Conservation (phyloP, 768 basidiomycete species). For the Cystobasidium tubakii region DNA sequence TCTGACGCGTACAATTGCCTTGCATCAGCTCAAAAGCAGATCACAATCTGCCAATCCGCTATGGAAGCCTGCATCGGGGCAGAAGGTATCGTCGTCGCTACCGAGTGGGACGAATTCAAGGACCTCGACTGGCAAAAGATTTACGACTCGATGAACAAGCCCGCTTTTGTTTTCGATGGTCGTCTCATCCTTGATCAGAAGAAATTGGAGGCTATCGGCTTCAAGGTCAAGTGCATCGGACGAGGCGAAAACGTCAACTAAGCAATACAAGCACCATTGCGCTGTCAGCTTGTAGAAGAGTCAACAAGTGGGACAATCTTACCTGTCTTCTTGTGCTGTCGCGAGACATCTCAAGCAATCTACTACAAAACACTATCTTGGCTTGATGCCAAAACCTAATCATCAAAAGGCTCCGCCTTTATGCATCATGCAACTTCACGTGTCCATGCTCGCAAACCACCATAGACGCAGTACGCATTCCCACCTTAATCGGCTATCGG, state of each 20-base stretch:
- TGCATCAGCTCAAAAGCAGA: conserved; percentile 74
- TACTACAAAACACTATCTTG: no score
- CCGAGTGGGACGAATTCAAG: conserved; percentile 84
- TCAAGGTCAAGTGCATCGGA: conserved; percentile 57
- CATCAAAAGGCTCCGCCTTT: no score
- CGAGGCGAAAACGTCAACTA: conserved; percentile 29
- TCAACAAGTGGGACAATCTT: no score
- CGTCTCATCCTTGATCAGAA: conserved; percentile 77
- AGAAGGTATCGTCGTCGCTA: conserved; percentile 91
- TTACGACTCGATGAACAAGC: conserved; percentile 86
- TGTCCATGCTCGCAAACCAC: no score
- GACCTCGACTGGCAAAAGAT: conserved; percentile 83
- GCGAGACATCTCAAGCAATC: no score
- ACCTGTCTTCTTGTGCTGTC: no score
- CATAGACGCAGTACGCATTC: no score
- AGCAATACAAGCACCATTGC: neutral
- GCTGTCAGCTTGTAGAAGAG: no score
- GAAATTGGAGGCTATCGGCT: conserved; percentile 75
- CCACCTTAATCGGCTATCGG: no score
- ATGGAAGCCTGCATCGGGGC: conserved; percentile 80
- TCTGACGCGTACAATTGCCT: neutral
- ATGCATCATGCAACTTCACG: no score
- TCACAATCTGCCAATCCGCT: conserved; percentile 69
- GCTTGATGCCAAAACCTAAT: neutral
- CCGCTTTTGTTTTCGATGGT: conserved; percentile 96